These are phyloP conservation scores for Aureobasidium zeae DNA, from an alignment of 2,329 filamentous ascomycete species.

Conservation along the genomic window DNA sequence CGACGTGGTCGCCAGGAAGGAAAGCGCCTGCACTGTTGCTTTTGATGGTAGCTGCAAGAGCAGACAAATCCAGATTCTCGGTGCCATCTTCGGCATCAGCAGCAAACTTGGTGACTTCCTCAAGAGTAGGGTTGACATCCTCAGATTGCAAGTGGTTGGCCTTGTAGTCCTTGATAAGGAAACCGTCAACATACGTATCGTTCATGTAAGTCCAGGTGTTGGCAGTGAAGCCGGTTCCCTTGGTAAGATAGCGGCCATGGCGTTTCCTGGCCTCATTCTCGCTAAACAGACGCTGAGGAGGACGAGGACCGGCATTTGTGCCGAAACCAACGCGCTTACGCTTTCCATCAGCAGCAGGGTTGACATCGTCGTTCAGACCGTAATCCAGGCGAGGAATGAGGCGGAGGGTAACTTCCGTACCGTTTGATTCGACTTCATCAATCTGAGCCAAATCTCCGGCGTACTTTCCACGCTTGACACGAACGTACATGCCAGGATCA, in stretches of 20 bases:
- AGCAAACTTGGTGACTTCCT: constrained; percentile 92
- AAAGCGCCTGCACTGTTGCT: constrained; percentile 75
- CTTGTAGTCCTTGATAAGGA: constrained; percentile 87
- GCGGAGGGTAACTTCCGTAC: constrained; percentile 75
- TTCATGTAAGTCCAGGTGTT: constrained; percentile 78
- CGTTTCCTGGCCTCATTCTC: constrained; percentile 87
- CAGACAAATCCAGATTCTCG: constrained; percentile 85
- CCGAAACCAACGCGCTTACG: constrained; percentile 57
- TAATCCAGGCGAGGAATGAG: constrained; percentile 91
- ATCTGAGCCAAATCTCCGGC: constrained; percentile 85
- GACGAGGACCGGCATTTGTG: constrained; percentile 51
- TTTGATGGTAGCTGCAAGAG: constrained; percentile 81
- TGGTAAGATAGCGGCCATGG: constrained; percentile 55
- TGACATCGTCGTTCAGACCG: constrained; percentile 70
- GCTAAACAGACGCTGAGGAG: constrained; percentile 84
- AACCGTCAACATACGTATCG: constrained; percentile 87
- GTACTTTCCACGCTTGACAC: constrained; percentile 74
- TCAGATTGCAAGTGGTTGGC: constrained; percentile 77
- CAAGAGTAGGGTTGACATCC: constrained; percentile 84
- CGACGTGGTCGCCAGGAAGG: constrained; percentile 87
- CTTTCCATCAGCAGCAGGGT: constrained; percentile 48
- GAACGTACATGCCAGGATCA: constrained; percentile 83
- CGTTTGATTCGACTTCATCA: constrained; percentile 85
- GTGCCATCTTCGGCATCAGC: constrained; percentile 75
- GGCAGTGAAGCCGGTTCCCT: constrained; percentile 43